Evolutionary conservation across 2,329 filamentous ascomycete genomes (phyloP).

Genomic region (Septoria linicola): DNA sequence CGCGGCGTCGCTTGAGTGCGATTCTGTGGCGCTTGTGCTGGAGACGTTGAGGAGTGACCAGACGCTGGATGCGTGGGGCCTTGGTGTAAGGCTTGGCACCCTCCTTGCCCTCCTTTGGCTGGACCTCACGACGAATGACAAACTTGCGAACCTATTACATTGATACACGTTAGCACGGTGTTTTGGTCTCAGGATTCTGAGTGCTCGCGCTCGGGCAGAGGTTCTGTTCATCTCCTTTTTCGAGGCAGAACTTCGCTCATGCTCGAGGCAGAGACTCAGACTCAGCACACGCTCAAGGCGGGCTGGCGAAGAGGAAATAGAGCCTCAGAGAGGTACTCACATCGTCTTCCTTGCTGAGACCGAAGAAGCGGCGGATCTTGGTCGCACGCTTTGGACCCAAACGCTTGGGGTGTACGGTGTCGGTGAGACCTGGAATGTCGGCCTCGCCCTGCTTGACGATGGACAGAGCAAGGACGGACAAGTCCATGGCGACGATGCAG

Average conservation of each 20-base stretch:
- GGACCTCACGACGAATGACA: constrained; percentile 97
- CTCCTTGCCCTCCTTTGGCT: constrained; percentile 79
- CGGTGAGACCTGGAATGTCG: constrained; percentile 94
- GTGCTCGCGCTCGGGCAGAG: constrained; percentile 7
- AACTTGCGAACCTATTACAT: constrained; percentile 87
- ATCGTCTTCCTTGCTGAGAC: constrained; percentile 99
- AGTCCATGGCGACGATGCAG: constrained; percentile 95
- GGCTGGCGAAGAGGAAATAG: constrained; percentile 60
- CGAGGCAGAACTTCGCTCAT: constrained; percentile 17
- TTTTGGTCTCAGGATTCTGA: constrained; percentile 37
- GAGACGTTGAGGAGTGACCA: constrained; percentile 98
- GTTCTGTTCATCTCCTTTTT: constrained; percentile 1
- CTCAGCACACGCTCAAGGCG: constrained; percentile 18
- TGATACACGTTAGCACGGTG: constrained; percentile 28
- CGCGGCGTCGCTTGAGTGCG: constrained; percentile 96
- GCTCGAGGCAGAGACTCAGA: constrained; percentile 18
- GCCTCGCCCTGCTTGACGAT: constrained; percentile 97
- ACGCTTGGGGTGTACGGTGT: constrained; percentile 97
- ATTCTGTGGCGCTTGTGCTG: constrained; percentile 99
- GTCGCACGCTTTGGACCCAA: constrained; percentile 99
- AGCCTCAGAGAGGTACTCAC: constrained; percentile 65
- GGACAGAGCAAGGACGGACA: constrained; percentile 89
- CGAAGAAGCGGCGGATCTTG: constrained; percentile 99
- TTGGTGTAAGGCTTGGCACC: constrained; percentile 99
- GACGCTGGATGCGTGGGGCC: constrained; percentile 99